These are phyloP conservation scores for Borovskyia barvae DNA, from an alignment of 208 protist genomes.

Conservation along the genomic window DNA sequence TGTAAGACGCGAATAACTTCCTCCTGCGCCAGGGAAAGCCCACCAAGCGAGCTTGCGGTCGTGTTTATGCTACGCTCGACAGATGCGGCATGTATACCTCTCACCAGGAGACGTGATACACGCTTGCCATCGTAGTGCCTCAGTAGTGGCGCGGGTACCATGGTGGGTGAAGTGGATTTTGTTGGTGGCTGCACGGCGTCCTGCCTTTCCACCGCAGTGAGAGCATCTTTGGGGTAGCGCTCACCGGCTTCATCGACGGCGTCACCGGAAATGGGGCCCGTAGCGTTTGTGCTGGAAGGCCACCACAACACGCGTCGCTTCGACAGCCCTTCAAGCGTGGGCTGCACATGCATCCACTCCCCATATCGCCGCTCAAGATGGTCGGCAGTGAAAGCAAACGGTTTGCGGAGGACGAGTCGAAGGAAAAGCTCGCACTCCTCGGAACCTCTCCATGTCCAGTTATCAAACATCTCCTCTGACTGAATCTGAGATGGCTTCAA, in stretches of 20 bases:
- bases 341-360: constrained; percentile 46
- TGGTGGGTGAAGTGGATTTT: neutral
- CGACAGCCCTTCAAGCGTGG: constrained; percentile 25
- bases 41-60: too few relatives aligned
- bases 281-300: too few relatives aligned
- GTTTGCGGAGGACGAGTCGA: constrained; percentile 41
- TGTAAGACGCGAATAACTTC: constrained; percentile 24
- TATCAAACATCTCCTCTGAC: neutral
- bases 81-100: neutral
- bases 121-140: constrained; percentile 29
- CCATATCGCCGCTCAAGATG: constrained; percentile 54
- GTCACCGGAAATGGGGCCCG: too few relatives aligned
- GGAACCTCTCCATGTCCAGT: constrained; percentile 10
- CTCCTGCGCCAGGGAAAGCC: neutral
- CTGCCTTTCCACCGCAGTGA: neutral
- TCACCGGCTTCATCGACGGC: neutral
- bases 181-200: neutral
- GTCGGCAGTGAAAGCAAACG: constrained; percentile 32
- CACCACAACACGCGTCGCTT: constrained; percentile 23
- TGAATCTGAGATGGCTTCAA: too few relatives aligned
- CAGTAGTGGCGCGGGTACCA: constrained; percentile 10
- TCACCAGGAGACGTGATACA: constrained; percentile 23
- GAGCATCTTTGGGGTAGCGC: neutral
- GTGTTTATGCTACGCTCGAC: neutral
- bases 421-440: constrained; percentile 66